These are phyloP conservation scores for Penicillium sp. DNA, from an alignment of 2,329 filamentous ascomycete genomes.

Conservation along the genomic window DNA sequence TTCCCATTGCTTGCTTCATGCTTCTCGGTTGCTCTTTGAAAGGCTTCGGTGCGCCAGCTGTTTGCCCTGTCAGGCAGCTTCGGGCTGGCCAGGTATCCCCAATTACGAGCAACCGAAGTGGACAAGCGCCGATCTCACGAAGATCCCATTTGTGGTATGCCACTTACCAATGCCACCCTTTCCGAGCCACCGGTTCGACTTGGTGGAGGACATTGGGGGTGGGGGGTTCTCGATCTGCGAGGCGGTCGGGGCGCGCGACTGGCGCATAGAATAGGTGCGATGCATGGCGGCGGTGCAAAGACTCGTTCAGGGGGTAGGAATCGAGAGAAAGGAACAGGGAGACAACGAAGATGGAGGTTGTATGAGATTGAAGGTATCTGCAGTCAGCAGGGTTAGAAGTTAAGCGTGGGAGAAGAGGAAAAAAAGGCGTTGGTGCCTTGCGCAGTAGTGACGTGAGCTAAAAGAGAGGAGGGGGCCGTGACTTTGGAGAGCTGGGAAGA, in stretches of 20 bases:
- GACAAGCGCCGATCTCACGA: background rate
- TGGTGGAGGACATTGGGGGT: slow-evolving; percentile 87
- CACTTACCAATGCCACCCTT: slow-evolving; percentile 79
- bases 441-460: slow-evolving; percentile 38
- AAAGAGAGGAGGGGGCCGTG: slow-evolving; percentile 14
- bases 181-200: slow-evolving; percentile 86
- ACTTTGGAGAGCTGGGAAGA: slow-evolving; percentile 1
- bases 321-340: background rate
- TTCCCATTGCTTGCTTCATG: background rate
- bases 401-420: background rate
- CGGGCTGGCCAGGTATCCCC: background rate
- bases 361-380: slow-evolving; percentile 15
- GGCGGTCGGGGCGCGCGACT: slow-evolving; percentile 91
- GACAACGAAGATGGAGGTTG: background rate
- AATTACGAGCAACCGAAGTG: background rate
- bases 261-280: slow-evolving; percentile 98
- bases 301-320: background rate
- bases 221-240: slow-evolving; percentile 90
- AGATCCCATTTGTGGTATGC: background rate
- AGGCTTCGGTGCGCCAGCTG: background rate
- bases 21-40: background rate
- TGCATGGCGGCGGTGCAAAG: slow-evolving; percentile 66
- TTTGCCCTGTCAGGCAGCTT: slow-evolving; percentile 15
- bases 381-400: slow-evolving; percentile 7
- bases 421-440: slow-evolving; percentile 20